phyloP scores from a whole-genome alignment of 2,329 filamentous ascomycete species.

The Fusarium euwallaceae region DNA sequence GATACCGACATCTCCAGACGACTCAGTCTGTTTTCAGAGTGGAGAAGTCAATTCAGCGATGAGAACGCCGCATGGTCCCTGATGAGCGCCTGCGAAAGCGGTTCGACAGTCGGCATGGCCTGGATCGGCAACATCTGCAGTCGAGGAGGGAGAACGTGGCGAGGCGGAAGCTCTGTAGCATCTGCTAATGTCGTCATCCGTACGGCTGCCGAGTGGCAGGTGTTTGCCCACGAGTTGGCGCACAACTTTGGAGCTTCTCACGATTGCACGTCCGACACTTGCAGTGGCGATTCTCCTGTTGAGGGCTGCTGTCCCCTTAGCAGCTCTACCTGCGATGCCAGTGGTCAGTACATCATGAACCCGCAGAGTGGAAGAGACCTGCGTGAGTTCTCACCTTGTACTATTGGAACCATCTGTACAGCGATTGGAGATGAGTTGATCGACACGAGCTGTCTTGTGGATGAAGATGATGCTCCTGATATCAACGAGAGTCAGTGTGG shows the following conservation, averaged over 20 bases:
- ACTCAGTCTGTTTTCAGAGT: constrained; percentile 83
- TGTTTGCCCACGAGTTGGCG: constrained; percentile 88
- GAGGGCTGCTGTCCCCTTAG: constrained; percentile 78
- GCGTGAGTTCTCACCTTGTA: constrained; percentile 82
- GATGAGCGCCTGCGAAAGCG: constrained; percentile 80
- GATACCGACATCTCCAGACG: constrained; percentile 75
- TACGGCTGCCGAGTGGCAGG: constrained; percentile 85
- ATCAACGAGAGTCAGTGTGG: constrained; percentile 85
- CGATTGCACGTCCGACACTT: constrained; percentile 31
- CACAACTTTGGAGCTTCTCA: constrained; percentile 60
- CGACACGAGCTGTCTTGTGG: constrained; percentile 77
- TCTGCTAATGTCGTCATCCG: constrained; percentile 84
- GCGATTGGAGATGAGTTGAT: constrained; percentile 81
- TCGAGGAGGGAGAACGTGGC: constrained; percentile 54
- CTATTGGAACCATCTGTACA: constrained; percentile 87
- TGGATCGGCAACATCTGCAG: constrained; percentile 88
- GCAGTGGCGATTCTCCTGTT: constrained; percentile 3
- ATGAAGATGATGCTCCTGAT: constrained; percentile 81
- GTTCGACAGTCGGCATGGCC: constrained; percentile 83
- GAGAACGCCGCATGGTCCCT: constrained; percentile 93
- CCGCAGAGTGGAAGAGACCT: constrained; percentile 79
- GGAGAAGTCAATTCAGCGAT: constrained; percentile 75
- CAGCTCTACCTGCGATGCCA: constrained; percentile 74
- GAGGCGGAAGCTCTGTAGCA: constrained; percentile 76
- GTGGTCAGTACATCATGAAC: constrained; percentile 86